phyloP scores from a whole-genome alignment of 1,139 yeast genomes.

The Yamadazyma taylorii region DNA sequence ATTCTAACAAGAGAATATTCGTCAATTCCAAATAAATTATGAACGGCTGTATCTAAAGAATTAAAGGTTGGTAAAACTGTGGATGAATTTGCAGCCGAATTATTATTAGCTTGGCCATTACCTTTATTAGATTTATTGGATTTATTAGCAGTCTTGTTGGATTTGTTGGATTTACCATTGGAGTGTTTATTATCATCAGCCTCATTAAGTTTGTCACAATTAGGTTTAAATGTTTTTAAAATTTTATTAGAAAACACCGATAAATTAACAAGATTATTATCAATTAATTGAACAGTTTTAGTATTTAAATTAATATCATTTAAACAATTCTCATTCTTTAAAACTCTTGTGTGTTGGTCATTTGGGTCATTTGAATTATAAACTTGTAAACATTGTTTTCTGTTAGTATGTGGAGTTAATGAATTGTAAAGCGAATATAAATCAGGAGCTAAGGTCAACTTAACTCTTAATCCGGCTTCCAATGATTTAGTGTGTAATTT shows the following conservation, averaged over 20 bases:
- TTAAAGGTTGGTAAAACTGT: slow-evolving; percentile 37
- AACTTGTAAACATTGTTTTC: slow-evolving; percentile 13
- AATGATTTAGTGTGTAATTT: slow-evolving; percentile 53
- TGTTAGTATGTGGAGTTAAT: slow-evolving; percentile 35
- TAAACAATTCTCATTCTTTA: slow-evolving; percentile 16
- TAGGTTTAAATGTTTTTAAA: slow-evolving; percentile 25
- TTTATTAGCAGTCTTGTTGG: too few relatives aligned
- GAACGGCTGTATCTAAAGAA: slow-evolving; percentile 48
- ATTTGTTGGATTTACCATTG: too few relatives aligned
- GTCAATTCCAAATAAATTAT: slow-evolving; percentile 37
- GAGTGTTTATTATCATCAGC: too few relatives aligned
- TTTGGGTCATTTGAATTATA: slow-evolving; percentile 8
- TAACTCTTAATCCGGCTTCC: slow-evolving; percentile 52
- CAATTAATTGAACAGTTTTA: slow-evolving; percentile 34
- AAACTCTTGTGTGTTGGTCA: background rate
- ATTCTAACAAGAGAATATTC: slow-evolving; percentile 50
- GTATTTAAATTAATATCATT: slow-evolving; percentile 16
- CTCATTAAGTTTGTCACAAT: background rate
- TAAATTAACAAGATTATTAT: slow-evolving; percentile 36
- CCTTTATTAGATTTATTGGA: too few relatives aligned
- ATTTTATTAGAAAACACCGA: slow-evolving; percentile 38
- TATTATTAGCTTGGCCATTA: background rate
- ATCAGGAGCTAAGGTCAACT: slow-evolving; percentile 47
- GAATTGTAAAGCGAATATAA: slow-evolving; percentile 44
- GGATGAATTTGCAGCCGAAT: slow-evolving; percentile 1